Evolutionary conservation across 106 monocot genomes (phyloP), one percentile per base, ranked within the genome.

Genomic region (Dendrobium nobile): DNA sequence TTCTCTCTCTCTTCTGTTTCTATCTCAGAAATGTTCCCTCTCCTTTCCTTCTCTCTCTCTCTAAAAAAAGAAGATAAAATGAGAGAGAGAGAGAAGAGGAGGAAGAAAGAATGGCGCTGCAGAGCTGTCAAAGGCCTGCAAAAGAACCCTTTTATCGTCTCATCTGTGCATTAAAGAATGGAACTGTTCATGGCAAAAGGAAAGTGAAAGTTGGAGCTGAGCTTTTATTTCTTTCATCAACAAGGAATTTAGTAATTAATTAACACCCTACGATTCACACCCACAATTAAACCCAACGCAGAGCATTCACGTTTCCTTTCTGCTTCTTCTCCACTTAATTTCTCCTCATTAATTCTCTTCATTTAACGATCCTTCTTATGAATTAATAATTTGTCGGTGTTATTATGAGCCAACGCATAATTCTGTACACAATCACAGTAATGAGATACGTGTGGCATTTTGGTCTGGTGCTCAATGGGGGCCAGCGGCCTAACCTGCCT

Each of bases 91-190:
- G 37, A 19, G 27, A 18, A 13, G 41, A 19, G 1, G 42, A 8
- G 27, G 10, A 48, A 76, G 76, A 47, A 20, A 43, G 73, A 73
- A 73, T 73, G 73, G 42, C 18, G 73, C 37, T 18, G 73, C 73
- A 73, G 73, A 7, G 73, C 73, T 73, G 73, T 73, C 42, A 73
- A 56, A 73, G 73, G 73, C 73, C 73, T 73, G 73, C 42, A 73
- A 73, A 73, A 73, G 73, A 73, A 0, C 11, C 41, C 73, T 73
- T 73, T 73, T 73, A 73, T 73, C 73, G 73, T 73, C 37, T 40
- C 73, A 27, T 76, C 76, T 48, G 76, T 76, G 76, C 76, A 76
- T 76, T 76, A 76, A 76, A 76, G 76, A 76, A 47, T 17, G 76
- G 7, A 76, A 47, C 47, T 47, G 76, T 9, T 76, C 10, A 76